A percentile compares a stretch with the other conserved stretches of the same genome.
phyloP scores from a whole-genome alignment of 1,284 basidiomycete species.

The Ustilago esculenta region DNA sequence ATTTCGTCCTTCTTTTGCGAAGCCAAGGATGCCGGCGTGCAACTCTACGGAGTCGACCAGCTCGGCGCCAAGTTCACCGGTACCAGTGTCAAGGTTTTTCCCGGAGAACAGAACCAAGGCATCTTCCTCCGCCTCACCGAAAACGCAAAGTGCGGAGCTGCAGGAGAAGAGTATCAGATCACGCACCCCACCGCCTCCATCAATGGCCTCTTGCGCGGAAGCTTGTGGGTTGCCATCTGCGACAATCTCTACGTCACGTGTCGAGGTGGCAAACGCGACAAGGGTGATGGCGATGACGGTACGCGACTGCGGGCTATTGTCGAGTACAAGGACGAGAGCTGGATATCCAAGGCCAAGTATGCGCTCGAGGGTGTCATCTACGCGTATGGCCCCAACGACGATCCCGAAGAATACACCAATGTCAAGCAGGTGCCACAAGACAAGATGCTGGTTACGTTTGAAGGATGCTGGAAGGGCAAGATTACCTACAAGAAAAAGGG shows the following conservation, averaged over 20 bases:
- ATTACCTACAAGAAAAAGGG: slow-evolving; percentile 83
- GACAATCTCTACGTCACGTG: slow-evolving; percentile 85
- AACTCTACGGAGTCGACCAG: slow-evolving; percentile 77
- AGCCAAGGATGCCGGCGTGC: slow-evolving; percentile 56
- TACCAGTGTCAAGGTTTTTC: slow-evolving; percentile 71
- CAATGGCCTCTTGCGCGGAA: slow-evolving; percentile 88
- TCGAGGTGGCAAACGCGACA: slow-evolving; percentile 73
- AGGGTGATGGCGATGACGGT: slow-evolving; percentile 44
- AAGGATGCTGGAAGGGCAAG: slow-evolving; percentile 86
- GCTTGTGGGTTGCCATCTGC: slow-evolving; percentile 86
- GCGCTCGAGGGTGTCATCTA: slow-evolving; percentile 89
- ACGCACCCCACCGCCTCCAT: slow-evolving; percentile 89
- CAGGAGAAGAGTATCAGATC: slow-evolving; percentile 72
- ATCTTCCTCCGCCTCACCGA: slow-evolving; percentile 72
- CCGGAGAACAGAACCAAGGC: slow-evolving; percentile 74
- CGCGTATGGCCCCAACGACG: slow-evolving; percentile 74
- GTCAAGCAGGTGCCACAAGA: slow-evolving; percentile 88
- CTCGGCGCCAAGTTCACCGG: slow-evolving; percentile 75
- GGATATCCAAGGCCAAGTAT: slow-evolving; percentile 90
- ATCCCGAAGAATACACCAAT: slow-evolving; percentile 76
- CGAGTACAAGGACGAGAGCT: slow-evolving; percentile 97
- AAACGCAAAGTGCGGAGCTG: slow-evolving; percentile 41
- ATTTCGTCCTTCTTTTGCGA: slow-evolving; percentile 78
- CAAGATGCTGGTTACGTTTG: slow-evolving; percentile 80
- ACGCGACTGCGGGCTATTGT: slow-evolving; percentile 79